phyloP scores from a whole-genome alignment of 768 basidiomycete species.

The Leccinum sublutescens region DNA sequence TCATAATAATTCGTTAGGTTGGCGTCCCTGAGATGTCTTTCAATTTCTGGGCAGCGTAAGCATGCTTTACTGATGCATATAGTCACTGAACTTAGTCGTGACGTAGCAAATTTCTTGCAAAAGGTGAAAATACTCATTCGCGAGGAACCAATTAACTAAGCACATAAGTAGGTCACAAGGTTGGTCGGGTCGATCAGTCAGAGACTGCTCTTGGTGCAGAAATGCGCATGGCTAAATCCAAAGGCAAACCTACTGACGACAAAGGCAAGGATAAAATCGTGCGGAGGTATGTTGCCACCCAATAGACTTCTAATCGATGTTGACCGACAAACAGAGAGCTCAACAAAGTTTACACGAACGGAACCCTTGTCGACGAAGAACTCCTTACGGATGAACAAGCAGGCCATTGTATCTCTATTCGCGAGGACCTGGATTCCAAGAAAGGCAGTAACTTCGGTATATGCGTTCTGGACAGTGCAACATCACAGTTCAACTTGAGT shows the following conservation, averaged over 20 bases:
- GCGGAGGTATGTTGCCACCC: conserved; percentile 48
- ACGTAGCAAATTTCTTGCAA: conserved; percentile 75
- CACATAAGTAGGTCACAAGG: conserved; percentile 68
- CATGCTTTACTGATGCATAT: conserved; percentile 14
- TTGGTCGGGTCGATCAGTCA: conserved; percentile 94
- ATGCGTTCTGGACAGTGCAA: conserved; percentile 91
- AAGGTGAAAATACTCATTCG: conserved; percentile 28
- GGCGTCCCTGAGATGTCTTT: conserved; percentile 95
- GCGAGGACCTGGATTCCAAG: conserved; percentile 45
- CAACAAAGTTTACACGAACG: conserved; percentile 58
- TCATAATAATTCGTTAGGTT: conserved; percentile 49
- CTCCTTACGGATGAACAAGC: conserved; percentile 91
- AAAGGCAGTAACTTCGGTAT: conserved; percentile 72
- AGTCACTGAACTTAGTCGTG: conserved; percentile 4
- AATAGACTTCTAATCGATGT: neutral
- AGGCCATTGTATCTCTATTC: conserved; percentile 90
- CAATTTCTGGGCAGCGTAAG: conserved; percentile 89
- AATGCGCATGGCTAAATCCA: conserved; percentile 80
- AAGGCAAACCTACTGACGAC: conserved; percentile 43
- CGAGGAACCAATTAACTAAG: neutral
- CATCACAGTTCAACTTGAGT: conserved; percentile 91
- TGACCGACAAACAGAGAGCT: conserved; percentile 57
- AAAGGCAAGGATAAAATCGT: conserved; percentile 86
- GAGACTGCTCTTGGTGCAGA: conserved; percentile 97
- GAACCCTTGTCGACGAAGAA: conserved; percentile 85